Evolutionary conservation across 352 stramenopile species (phyloP).

Genomic region (Globisporangium parvum): DNA sequence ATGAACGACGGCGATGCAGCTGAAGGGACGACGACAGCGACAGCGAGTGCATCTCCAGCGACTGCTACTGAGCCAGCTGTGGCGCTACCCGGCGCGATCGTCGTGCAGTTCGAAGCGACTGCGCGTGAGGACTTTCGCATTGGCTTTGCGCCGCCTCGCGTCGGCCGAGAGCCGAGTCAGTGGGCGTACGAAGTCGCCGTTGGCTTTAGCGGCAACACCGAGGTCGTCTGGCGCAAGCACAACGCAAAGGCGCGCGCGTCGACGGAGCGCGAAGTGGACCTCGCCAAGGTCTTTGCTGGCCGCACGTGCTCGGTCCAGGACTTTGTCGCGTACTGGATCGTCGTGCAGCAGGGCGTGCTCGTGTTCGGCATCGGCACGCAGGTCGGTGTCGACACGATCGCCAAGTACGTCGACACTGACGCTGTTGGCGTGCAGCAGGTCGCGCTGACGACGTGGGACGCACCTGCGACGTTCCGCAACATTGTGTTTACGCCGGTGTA

Average conservation of each 20-base stretch:
- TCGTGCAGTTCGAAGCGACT: slow-evolving; percentile 65
- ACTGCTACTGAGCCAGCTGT: background rate
- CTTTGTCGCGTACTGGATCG: slow-evolving; percentile 72
- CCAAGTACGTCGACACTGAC: slow-evolving; percentile 35
- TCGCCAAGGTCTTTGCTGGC: slow-evolving; percentile 57
- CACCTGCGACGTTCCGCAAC: slow-evolving; percentile 36
- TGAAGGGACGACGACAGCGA: background rate
- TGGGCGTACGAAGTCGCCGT: slow-evolving; percentile 66
- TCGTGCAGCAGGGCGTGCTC: slow-evolving; percentile 35
- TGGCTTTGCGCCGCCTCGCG: slow-evolving; percentile 37
- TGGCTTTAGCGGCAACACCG: slow-evolving; percentile 68
- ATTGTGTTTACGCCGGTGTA: slow-evolving; percentile 37
- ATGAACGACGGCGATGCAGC: background rate
- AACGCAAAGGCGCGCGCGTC: background rate
- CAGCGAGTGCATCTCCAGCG: background rate
- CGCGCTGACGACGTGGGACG: slow-evolving; percentile 66
- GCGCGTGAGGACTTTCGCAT: slow-evolving; percentile 64
- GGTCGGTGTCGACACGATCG: slow-evolving; percentile 52
- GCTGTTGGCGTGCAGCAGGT: slow-evolving; percentile 35
- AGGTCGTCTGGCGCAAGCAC: slow-evolving; percentile 62
- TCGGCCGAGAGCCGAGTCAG: slow-evolving; percentile 16
- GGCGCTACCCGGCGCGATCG: slow-evolving; percentile 25
- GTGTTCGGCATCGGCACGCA: slow-evolving; percentile 41
- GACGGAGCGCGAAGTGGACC: slow-evolving; percentile 41
- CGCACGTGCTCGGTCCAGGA: slow-evolving; percentile 53